Base-by-base conservation (phyloP, 108 stramenopile genomes). In the Bacterosira constricta region DNA sequence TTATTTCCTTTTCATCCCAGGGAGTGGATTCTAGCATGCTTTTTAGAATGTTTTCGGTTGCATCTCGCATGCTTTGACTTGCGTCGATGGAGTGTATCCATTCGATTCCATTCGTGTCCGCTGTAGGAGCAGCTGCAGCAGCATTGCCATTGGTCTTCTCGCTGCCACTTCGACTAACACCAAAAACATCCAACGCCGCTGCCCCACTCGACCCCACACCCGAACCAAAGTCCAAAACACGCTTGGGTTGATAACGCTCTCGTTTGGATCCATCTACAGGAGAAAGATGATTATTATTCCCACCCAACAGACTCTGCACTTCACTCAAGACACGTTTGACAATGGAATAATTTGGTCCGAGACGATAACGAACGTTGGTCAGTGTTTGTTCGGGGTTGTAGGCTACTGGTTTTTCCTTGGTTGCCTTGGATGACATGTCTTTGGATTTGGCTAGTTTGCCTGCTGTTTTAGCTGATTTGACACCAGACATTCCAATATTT, bases 41-140 rank as follows among this genome's bases (percentile, higher is more conserved):
- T 64, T 83, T 73, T 34, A 91, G 47, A 1, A 94, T 66, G 15
- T 58, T 51, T 41, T 83, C 69, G 12, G 89, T 80, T 20, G 83
- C 74, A 58, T 91, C 88, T 39, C 92, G 59, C 90, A 91, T 91
- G 53, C 86, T 68, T 64, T 73, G 75, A 59, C 83, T 83, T 6
- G 90, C 87, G 62, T 94, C 92, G 55, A 94, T 84, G 3, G 86
- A 88, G 84, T 94, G 92, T 17, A 94, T 67, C 92, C 92, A 94
- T 42, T 94, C 87, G 30, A 94, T 79, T 2, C 65, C 64, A 32
- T 41, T n/a, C 7, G 17, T 60, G n/a, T 6, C 36, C 45, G 20
- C 59, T 49, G 32, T 4, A 13, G 18, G 34, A 37, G 46, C 30
- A 1, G 35, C 3, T 53, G 6, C 53, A 2, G 11, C 53, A n/a